These are phyloP conservation scores for Brettanomyces nanus DNA, from an alignment of 805 yeast genomes.

Conservation along the genomic window DNA sequence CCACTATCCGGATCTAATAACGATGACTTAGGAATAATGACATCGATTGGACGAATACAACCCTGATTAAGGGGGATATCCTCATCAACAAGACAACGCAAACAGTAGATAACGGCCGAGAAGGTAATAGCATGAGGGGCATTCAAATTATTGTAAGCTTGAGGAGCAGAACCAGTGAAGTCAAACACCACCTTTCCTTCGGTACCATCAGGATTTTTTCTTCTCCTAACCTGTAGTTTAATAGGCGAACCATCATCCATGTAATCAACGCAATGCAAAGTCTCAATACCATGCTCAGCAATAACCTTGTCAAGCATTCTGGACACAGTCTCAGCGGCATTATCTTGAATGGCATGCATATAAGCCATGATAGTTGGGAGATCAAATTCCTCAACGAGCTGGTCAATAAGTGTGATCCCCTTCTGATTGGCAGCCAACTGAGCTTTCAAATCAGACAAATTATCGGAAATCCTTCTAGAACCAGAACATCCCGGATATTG, in stretches of 20 bases:
- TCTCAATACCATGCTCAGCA: slow-evolving; percentile 30
- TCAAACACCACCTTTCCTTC: slow-evolving; percentile 64
- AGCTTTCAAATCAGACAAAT: slow-evolving; percentile 75
- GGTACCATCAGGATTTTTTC: slow-evolving; percentile 13
- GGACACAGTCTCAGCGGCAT: slow-evolving; percentile 69
- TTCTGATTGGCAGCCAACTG: slow-evolving; percentile 85
- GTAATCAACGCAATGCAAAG: slow-evolving; percentile 48
- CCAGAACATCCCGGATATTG: slow-evolving; percentile 83
- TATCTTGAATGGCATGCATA: slow-evolving; percentile 75
- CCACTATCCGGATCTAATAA: slow-evolving; percentile 69
- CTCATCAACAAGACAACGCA: slow-evolving; percentile 76
- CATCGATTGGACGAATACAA: slow-evolving; percentile 70
- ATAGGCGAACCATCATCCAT: slow-evolving; percentile 82
- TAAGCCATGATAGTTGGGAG: slow-evolving; percentile 53
- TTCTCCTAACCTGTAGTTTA: slow-evolving; percentile 40
- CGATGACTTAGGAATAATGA: slow-evolving; percentile 54
- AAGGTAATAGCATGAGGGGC: slow-evolving; percentile 88
- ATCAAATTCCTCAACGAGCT: slow-evolving; percentile 56
- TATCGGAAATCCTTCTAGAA: slow-evolving; percentile 75
- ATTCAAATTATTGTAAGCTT: slow-evolving; percentile 81
- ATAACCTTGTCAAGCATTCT: slow-evolving; percentile 38
- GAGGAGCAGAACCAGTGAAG: slow-evolving; percentile 80
- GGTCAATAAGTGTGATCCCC: slow-evolving; percentile 61
- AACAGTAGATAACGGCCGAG: slow-evolving; percentile 81
- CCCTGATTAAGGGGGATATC: slow-evolving; percentile 94